A percentile compares a stretch with the other conserved stretches of the same genome.
Conservation (phyloP, 2,329 filamentous ascomycete genomes). For the Trichoderma sp. region DNA sequence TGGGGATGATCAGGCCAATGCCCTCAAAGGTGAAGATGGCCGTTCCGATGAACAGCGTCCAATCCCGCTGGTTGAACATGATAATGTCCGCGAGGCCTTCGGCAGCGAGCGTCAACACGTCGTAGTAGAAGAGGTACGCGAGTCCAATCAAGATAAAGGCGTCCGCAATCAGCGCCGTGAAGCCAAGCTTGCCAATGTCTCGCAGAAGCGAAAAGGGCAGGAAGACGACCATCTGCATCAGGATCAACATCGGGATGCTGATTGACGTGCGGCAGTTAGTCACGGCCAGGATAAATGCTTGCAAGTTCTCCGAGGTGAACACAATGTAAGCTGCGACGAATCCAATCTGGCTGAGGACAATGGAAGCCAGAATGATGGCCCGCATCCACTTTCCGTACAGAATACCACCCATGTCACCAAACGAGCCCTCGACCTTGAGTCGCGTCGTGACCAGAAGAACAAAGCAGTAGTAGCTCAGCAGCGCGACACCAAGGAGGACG, state of each 20-base stretch:
- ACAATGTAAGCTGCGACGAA: slow-evolving; percentile 96
- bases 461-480: slow-evolving; percentile 95
- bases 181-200: slow-evolving; percentile 96
- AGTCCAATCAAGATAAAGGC: slow-evolving; percentile 91
- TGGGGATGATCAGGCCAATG: slow-evolving; percentile 95
- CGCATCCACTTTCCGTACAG: slow-evolving; percentile 92
- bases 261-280: slow-evolving; percentile 84
- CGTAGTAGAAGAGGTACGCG: slow-evolving; percentile 94
- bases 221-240: slow-evolving; percentile 96
- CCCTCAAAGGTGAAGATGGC: slow-evolving; percentile 99
- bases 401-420: slow-evolving; percentile 92
- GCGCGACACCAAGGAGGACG: slow-evolving; percentile 82
- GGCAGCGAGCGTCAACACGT: slow-evolving; percentile 77
- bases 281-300: slow-evolving; percentile 91
- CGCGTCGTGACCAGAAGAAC: slow-evolving; percentile 88
- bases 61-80: slow-evolving; percentile 85
- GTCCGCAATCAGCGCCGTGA: slow-evolving; percentile 91
- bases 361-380: slow-evolving; percentile 81
- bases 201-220: slow-evolving; percentile 89
- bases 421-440: slow-evolving; percentile 85
- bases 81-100: slow-evolving; percentile 83
- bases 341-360: slow-evolving; percentile 92
- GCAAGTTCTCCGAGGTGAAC: slow-evolving; percentile 92
- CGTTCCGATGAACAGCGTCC: slow-evolving; percentile 98
- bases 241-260: slow-evolving; percentile 83